Percentiles rank a stretch among this genome's conserved stretches.
phyloP scores from a whole-genome alignment of 2,329 filamentous ascomycete species.

The Metarhizium sp. region DNA sequence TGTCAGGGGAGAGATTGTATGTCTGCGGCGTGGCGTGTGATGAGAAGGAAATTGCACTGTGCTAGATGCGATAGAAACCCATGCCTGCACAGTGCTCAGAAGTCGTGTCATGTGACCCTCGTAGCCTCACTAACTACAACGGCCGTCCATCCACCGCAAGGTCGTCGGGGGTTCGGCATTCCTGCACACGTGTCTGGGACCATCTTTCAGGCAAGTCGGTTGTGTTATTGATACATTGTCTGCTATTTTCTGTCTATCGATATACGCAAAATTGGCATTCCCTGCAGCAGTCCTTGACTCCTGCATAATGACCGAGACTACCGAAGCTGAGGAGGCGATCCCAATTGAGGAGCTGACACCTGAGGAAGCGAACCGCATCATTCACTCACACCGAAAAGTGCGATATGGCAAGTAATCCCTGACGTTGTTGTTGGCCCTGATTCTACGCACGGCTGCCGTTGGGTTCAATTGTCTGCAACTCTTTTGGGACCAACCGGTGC shows the following conservation, averaged over 20 bases:
- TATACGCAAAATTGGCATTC: background rate
- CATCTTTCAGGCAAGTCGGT: background rate
- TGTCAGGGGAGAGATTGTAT: background rate
- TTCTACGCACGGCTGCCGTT: background rate
- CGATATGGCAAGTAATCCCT: conserved; percentile 47
- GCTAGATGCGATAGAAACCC: background rate
- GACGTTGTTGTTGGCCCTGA: background rate
- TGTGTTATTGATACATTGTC: background rate
- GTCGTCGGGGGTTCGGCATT: conserved; percentile 1
- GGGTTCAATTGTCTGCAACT: background rate
- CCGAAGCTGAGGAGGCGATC: conserved; percentile 33
- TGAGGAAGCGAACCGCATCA: conserved; percentile 59
- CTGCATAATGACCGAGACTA: conserved; percentile 33
- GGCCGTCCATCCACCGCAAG: background rate
- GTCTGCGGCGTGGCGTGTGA: too few species aligned
- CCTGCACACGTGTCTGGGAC: background rate
- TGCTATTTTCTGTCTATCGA: background rate
- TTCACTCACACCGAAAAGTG: conserved; percentile 60
- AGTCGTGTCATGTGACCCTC: background rate
- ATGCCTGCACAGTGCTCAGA: background rate
- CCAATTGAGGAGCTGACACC: conserved; percentile 49
- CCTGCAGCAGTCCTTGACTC: background rate
- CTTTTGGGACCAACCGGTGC: background rate
- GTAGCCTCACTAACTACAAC: background rate
- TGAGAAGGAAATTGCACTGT: background rate